phyloP scores from a whole-genome alignment of 345 rosid genomes.

The Linum lewisii region DNA sequence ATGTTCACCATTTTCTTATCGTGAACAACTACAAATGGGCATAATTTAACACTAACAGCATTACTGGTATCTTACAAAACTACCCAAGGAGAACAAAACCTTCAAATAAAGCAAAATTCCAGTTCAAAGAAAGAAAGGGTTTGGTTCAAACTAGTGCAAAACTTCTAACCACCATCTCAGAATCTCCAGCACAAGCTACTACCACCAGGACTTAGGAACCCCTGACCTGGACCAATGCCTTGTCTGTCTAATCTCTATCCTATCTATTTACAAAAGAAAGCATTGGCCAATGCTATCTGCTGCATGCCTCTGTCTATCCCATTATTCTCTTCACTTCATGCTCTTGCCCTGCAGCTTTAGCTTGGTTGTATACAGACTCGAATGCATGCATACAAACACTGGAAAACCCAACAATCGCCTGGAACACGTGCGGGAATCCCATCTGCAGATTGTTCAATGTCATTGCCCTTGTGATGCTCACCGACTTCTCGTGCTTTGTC shows the following conservation, averaged over 20 bases:
- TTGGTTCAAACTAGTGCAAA: background rate
- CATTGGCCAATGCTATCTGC: background rate
- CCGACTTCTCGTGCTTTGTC: constrained; percentile 61
- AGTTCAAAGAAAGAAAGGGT: background rate
- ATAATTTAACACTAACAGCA: too few species aligned
- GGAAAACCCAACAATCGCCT: constrained; percentile 86
- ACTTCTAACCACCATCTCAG: too few species aligned
- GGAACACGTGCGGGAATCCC: constrained; percentile 88
- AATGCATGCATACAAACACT: constrained; percentile 86
- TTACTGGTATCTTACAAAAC: too few species aligned
- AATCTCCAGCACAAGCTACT: too few species aligned
- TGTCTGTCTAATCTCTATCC: too few species aligned
- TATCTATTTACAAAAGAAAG: background rate
- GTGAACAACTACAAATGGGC: too few species aligned
- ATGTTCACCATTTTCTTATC: too few species aligned
- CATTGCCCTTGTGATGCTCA: constrained; percentile 68
- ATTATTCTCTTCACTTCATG: constrained; percentile 40
- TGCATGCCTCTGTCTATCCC: background rate
- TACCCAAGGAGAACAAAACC: too few species aligned
- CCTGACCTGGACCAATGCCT: too few species aligned
- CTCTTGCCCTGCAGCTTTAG: constrained; percentile 37
- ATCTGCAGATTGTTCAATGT: constrained; percentile 82
- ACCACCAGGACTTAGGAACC: too few species aligned
- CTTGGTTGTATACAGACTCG: constrained; percentile 73
- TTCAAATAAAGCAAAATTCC: too few species aligned